Percentiles rank a stretch among this genome's conserved stretches.
phyloP scores from a whole-genome alignment of 2,329 filamentous ascomycete species.

The Blastomyces silverae region DNA sequence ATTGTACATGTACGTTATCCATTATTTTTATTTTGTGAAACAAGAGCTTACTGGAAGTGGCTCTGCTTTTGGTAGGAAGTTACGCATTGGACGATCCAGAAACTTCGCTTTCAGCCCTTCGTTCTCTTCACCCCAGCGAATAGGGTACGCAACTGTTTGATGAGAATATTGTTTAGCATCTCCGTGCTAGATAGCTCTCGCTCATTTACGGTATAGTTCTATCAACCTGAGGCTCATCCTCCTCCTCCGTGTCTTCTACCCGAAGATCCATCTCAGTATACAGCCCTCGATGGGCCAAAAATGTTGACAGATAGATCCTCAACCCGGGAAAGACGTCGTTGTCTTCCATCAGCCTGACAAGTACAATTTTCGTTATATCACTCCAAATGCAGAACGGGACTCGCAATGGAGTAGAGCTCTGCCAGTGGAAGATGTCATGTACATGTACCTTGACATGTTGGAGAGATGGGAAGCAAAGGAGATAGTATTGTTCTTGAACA shows the following conservation, averaged over 20 bases:
- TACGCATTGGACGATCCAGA: neutral
- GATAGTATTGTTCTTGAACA: neutral
- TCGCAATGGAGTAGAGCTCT: slow-evolving; percentile 1
- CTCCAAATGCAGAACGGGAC: neutral
- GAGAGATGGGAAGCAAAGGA: neutral
- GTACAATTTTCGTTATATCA: neutral
- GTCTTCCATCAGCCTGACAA: neutral
- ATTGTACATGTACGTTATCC: too few relatives aligned
- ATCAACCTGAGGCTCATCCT: neutral
- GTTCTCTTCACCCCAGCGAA: neutral
- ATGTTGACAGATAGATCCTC: neutral
- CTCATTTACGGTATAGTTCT: neutral
- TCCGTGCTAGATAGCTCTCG: too few relatives aligned
- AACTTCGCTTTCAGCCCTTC: neutral
- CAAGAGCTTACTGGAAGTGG: too few relatives aligned
- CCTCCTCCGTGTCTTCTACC: neutral
- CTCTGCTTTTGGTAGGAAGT: neutral
- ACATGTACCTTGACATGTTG: neutral
- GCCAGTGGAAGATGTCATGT: neutral
- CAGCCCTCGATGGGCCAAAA: neutral
- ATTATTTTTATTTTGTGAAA: too few relatives aligned
- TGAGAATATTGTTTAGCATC: too few relatives aligned
- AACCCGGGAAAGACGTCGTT: neutral
- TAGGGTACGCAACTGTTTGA: too few relatives aligned
- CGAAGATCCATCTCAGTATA: neutral